A percentile compares a stretch with the other conserved stretches of the same genome.
phyloP scores from a whole-genome alignment of 148 eudicot genomes.

The Limonium bicolor region DNA sequence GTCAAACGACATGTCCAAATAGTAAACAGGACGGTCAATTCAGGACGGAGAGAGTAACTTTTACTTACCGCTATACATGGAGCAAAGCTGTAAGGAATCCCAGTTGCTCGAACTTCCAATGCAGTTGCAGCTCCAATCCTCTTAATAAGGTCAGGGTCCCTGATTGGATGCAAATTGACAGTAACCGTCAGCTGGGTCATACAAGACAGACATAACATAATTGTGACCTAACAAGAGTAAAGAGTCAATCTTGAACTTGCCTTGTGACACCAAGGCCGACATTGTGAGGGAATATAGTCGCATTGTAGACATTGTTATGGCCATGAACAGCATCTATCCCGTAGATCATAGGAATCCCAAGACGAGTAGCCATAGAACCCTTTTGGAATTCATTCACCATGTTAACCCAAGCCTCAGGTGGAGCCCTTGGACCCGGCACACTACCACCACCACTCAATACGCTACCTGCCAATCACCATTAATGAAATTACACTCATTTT shows the following conservation, averaged over 20 bases:
- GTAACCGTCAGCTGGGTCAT: background rate
- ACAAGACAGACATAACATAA: background rate
- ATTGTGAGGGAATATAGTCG: constrained; percentile 67
- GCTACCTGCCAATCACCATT: constrained; percentile 25
- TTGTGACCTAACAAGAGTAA: background rate
- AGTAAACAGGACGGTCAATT: no score
- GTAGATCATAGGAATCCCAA: constrained; percentile 51
- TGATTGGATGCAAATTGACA: constrained; percentile 9
- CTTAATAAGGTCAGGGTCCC: constrained; percentile 58
- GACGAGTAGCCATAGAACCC: constrained; percentile 48
- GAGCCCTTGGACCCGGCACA: constrained; percentile 43
- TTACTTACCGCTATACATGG: constrained; percentile 73
- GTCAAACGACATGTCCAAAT: no score
- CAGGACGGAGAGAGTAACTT: no score
- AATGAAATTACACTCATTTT: background rate
- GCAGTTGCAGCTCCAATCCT: constrained; percentile 81
- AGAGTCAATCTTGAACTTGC: constrained; percentile 11
- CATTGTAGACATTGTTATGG: constrained; percentile 43
- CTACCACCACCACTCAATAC: constrained; percentile 51
- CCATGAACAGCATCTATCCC: constrained; percentile 71
- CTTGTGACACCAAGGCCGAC: constrained; percentile 68
- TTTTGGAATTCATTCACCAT: constrained; percentile 53
- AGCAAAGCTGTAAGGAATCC: constrained; percentile 62
- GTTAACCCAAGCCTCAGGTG: constrained; percentile 46
- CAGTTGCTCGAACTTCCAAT: constrained; percentile 64